Percentiles rank a stretch among this genome's conserved stretches.
Conservation (phyloP, 768 basidiomycete genomes). For the Mycena metata region DNA sequence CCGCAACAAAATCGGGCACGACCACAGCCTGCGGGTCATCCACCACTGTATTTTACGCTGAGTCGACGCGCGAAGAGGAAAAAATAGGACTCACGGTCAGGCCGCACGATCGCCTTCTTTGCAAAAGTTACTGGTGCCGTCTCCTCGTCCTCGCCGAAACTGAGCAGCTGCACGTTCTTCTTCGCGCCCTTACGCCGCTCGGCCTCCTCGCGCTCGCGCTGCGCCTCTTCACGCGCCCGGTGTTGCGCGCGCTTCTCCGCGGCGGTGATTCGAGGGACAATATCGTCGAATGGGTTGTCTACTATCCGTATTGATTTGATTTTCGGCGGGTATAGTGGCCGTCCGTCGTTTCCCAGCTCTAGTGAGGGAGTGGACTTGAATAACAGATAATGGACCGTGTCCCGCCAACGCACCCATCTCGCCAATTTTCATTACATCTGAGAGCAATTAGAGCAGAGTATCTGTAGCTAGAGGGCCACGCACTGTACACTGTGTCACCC, state of each 20-base stretch:
- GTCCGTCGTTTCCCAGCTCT: slow-evolving; percentile 82
- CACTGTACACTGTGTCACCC: slow-evolving; percentile 92
- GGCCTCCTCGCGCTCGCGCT: slow-evolving; percentile 83
- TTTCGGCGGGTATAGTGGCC: slow-evolving; percentile 92
- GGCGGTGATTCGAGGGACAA: slow-evolving; percentile 95
- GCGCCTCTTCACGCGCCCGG: slow-evolving; percentile 80
- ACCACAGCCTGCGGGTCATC: slow-evolving; percentile 49
- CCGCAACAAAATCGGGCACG: slow-evolving; percentile 58
- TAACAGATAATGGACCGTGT: not conserved
- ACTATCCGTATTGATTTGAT: slow-evolving; percentile 88
- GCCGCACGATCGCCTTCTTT: slow-evolving; percentile 87
- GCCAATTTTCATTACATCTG: slow-evolving; percentile 94
- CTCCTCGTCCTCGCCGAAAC: slow-evolving; percentile 84
- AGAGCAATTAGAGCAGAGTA: not conserved
- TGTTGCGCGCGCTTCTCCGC: slow-evolving; percentile 90
- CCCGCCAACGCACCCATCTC: slow-evolving; percentile 74
- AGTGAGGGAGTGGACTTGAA: slow-evolving; percentile 11
- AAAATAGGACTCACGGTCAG: slow-evolving; percentile 77
- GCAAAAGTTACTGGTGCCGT: slow-evolving; percentile 67
- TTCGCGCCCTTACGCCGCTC: slow-evolving; percentile 83
- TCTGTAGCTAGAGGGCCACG: slow-evolving; percentile 44
- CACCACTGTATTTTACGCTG: slow-evolving; percentile 47
- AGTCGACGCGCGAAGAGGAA: slow-evolving; percentile 10
- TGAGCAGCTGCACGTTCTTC: slow-evolving; percentile 92
- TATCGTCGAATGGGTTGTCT: slow-evolving; percentile 96